Evolutionary conservation across 2,329 filamentous ascomycete genomes (phyloP).

Genomic region (Fusarium virguliforme): DNA sequence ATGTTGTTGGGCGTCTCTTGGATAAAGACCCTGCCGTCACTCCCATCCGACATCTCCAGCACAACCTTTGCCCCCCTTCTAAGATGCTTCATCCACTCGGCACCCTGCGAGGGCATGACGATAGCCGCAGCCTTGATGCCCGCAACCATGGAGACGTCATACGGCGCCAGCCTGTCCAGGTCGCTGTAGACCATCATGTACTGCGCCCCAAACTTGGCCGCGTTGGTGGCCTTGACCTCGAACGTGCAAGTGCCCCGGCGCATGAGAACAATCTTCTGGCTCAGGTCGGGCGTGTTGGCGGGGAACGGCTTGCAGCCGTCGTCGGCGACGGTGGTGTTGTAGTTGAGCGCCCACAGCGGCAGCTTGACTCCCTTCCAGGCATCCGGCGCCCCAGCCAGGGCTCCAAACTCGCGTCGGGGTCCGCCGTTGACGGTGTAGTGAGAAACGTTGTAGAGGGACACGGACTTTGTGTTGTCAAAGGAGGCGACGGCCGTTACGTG

Average conservation of each 20-base stretch:
- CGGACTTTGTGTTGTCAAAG: constrained; percentile 64
- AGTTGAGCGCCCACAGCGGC: constrained; percentile 66
- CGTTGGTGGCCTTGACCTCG: constrained; percentile 68
- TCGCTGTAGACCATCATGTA: constrained; percentile 77
- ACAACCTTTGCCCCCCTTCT: constrained; percentile 61
- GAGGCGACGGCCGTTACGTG: constrained; percentile 66
- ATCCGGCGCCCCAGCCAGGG: constrained; percentile 59
- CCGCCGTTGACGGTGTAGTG: constrained; percentile 60
- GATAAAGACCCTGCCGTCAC: constrained; percentile 57
- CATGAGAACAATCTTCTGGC: constrained; percentile 71
- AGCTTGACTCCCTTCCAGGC: constrained; percentile 64
- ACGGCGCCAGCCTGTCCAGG: constrained; percentile 53
- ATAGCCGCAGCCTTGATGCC: constrained; percentile 60
- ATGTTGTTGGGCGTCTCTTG: constrained; percentile 57
- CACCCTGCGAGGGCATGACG: constrained; percentile 61
- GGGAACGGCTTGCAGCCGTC: constrained; percentile 70
- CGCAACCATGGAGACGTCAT: constrained; percentile 53
- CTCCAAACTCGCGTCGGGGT: constrained; percentile 59
- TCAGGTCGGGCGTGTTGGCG: constrained; percentile 70
- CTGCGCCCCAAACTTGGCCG: constrained; percentile 69
- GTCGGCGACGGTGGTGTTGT: constrained; percentile 64
- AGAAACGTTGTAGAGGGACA: constrained; percentile 61
- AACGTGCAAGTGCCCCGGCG: constrained; percentile 73
- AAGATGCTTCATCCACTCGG: constrained; percentile 62
- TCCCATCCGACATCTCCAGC: constrained; percentile 62